These are phyloP conservation scores for Cystobasidiopsis lactophilus DNA, from an alignment of 768 basidiomycete species.

Conservation along the genomic window DNA sequence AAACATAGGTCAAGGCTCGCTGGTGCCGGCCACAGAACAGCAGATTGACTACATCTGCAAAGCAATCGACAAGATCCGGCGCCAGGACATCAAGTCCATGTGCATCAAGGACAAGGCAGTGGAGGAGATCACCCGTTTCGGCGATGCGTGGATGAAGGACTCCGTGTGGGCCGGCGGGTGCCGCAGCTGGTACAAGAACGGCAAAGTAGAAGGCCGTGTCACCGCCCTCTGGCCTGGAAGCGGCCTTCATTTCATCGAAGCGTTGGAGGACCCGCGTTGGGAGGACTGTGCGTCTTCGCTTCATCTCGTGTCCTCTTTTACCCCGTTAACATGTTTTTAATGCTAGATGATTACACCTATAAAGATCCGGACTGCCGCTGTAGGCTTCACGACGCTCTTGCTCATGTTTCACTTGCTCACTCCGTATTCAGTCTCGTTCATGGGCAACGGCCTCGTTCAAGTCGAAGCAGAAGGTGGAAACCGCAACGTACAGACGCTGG, in stretches of 20 bases:
- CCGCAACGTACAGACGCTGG: no score
- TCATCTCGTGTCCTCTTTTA: no score
- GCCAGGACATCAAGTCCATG: conserved; percentile 9
- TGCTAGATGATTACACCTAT: conserved; percentile 2
- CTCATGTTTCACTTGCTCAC: no score
- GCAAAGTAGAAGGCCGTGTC: conserved; percentile 1
- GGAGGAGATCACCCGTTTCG: not conserved
- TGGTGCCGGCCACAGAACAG: conserved; percentile 5
- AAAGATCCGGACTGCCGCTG: not conserved
- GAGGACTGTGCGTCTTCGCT: not conserved
- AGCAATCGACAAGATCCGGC: conserved; percentile 8
- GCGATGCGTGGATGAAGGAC: conserved; percentile 1
- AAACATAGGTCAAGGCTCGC: not conserved
- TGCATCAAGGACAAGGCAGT: conserved; percentile 5
- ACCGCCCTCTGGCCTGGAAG: not conserved
- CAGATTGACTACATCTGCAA: conserved; percentile 8
- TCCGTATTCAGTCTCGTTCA: not conserved
- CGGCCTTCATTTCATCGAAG: conserved; percentile 4
- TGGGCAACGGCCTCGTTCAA: conserved; percentile 1
- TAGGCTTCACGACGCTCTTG: no score
- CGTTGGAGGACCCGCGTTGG: conserved; percentile 2
- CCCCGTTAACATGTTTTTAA: no score
- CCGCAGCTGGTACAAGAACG: conserved; percentile 5
- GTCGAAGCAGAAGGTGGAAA: not conserved
- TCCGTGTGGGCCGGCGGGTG: conserved; percentile 4